A percentile compares a stretch with the other conserved stretches of the same genome.
These are phyloP conservation scores for Cicer pinnatifidum DNA, from an alignment of 306 rosid species.

Conservation along the genomic window DNA sequence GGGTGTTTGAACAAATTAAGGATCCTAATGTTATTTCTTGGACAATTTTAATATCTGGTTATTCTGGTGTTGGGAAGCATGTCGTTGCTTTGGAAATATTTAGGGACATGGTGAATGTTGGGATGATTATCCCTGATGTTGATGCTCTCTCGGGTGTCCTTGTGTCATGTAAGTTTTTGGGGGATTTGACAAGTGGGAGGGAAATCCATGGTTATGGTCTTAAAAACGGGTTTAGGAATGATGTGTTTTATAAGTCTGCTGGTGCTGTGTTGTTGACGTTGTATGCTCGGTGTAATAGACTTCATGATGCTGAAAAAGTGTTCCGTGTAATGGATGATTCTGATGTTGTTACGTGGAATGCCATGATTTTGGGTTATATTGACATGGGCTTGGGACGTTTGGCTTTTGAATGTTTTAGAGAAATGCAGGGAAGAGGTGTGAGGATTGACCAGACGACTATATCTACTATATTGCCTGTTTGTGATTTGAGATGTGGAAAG, in stretches of 20 bases:
- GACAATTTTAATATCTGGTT: constrained; percentile 57
- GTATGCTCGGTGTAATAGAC: constrained; percentile 47
- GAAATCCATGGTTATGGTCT: constrained; percentile 58
- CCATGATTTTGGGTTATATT: constrained; percentile 53
- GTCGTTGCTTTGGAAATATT: constrained; percentile 49
- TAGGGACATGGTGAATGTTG: constrained; percentile 49
- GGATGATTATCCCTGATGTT: constrained; percentile 51
- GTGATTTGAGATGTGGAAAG: constrained; percentile 55
- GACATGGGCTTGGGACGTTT: constrained; percentile 47
- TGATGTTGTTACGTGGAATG: constrained; percentile 62
- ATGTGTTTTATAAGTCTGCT: constrained; percentile 53
- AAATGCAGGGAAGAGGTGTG: constrained; percentile 52
- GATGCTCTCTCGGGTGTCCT: constrained; percentile 55
- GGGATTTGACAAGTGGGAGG: constrained; percentile 48
- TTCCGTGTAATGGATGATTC: constrained; percentile 51
- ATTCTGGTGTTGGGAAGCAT: constrained; percentile 45
- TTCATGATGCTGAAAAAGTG: constrained; percentile 43
- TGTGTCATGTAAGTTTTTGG: constrained; percentile 50
- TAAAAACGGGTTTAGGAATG: constrained; percentile 33
- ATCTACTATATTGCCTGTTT: constrained; percentile 52
- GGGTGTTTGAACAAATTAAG: constrained; percentile 48
- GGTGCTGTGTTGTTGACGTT: constrained; percentile 58
- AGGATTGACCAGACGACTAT: constrained; percentile 48
- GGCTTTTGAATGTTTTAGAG: constrained; percentile 50
- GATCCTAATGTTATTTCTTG: constrained; percentile 58